phyloP scores from a whole-genome alignment of 225 moss, liverwort and hornwort species.

The Anthoceros angustus region DNA sequence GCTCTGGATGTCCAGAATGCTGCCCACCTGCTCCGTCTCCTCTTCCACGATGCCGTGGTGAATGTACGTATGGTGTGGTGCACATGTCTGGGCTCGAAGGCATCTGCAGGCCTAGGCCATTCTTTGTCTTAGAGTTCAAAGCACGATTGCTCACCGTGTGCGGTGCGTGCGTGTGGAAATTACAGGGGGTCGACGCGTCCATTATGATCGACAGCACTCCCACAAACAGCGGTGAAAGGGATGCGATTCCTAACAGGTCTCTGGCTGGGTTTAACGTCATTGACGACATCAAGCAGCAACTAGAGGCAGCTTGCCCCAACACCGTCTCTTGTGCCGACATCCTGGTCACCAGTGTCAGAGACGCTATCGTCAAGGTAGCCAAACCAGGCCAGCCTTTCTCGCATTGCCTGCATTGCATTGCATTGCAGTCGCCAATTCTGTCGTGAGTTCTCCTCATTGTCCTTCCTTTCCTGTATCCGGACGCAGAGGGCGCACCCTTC shows the following conservation, averaged over 20 bases:
- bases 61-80: neutral
- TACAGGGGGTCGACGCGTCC: constrained; percentile 8
- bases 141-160: too few species aligned
- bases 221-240: neutral
- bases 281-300: constrained; percentile 8
- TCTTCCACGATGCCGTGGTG: constrained; percentile 10
- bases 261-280: constrained; percentile 4
- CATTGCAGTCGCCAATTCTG: neutral
- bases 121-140: neutral
- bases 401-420: neutral
- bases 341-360: constrained; percentile 5
- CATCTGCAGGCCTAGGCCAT: neutral
- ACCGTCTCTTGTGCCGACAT: constrained; percentile 10
- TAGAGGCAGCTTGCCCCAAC: constrained; percentile 8
- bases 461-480: too few species aligned
- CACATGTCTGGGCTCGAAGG: neutral
- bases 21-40: constrained; percentile 5
- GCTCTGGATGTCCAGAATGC: neutral
- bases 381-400: too few species aligned
- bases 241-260: neutral
- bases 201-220: constrained; percentile 8
- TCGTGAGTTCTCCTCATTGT: too few species aligned
- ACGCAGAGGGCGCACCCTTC: neutral
- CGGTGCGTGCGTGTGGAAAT: too few species aligned
- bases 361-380: constrained; percentile 6